Conservation (phyloP, 495 filamentous ascomycete species). For the Penicilliopsis zonata region DNA sequence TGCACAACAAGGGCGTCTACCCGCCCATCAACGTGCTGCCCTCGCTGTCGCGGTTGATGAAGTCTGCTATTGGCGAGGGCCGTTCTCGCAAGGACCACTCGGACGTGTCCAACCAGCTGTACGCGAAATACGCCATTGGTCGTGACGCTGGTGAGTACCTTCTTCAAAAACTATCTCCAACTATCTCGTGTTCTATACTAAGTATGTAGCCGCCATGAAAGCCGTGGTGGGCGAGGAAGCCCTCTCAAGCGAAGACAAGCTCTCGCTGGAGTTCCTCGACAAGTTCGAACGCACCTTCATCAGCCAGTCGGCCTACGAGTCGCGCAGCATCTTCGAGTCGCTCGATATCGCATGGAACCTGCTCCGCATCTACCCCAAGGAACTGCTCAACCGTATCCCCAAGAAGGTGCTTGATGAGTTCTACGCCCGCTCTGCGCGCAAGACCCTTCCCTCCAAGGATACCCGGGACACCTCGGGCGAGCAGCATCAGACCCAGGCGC, state of each 20-base stretch:
- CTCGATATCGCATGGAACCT: conserved; percentile 94
- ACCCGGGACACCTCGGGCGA: conserved; percentile 57
- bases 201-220: conserved; percentile 76
- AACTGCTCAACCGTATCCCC: conserved; percentile 93
- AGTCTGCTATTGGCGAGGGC: conserved; percentile 95
- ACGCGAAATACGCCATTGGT: conserved; percentile 99
- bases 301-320: conserved; percentile 82
- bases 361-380: conserved; percentile 92
- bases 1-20: conserved; percentile 93
- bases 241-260: conserved; percentile 87
- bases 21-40: conserved; percentile 98
- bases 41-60: conserved; percentile 98
- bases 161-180: neutral
- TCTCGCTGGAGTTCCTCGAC: conserved; percentile 94
- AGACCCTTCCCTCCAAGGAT: conserved; percentile 49
- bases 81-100: conserved; percentile 93
- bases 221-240: conserved; percentile 98
- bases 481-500: conserved; percentile 33
- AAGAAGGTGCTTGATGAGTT: conserved; percentile 87
- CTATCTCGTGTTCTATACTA: conserved; percentile 1
- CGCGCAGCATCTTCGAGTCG: conserved; percentile 77
- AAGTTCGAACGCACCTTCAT: conserved; percentile 96
- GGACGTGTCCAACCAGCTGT: conserved; percentile 98
- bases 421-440: conserved; percentile 60
- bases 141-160: conserved; percentile 59